Percentiles rank a stretch among this genome's conserved stretches.
These are phyloP conservation scores for Herpetospermum pedunculosum DNA, from an alignment of 306 rosid species.

Conservation along the genomic window DNA sequence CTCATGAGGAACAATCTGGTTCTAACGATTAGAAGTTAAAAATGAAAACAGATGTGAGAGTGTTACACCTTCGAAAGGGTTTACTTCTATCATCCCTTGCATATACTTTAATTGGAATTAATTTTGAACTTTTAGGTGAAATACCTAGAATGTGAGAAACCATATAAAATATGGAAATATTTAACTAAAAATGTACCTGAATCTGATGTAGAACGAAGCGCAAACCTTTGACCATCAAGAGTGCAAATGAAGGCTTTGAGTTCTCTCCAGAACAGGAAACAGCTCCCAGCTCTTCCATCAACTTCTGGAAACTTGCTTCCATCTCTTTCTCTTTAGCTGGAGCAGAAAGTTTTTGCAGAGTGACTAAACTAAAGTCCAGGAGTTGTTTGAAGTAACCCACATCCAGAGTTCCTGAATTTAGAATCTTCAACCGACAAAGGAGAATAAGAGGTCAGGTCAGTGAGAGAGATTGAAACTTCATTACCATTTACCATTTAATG, in stretches of 20 bases:
- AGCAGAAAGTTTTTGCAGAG: constrained; percentile 76
- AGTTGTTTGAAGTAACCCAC: constrained; percentile 67
- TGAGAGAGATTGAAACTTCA: background rate
- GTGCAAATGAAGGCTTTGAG: constrained; percentile 42
- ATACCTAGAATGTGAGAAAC: background rate
- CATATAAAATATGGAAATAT: background rate
- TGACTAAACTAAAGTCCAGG: constrained; percentile 62
- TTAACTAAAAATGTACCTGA: constrained; percentile 35
- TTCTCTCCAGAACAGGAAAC: constrained; percentile 43
- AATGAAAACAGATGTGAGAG: background rate
- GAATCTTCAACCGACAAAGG: constrained; percentile 34
- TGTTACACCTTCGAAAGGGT: background rate
- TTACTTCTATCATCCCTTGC: background rate
- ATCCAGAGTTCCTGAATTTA: constrained; percentile 66
- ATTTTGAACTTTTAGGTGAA: background rate
- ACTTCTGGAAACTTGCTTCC: constrained; percentile 38
- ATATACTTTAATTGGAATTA: background rate
- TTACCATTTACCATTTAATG: background rate
- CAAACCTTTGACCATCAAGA: constrained; percentile 71
- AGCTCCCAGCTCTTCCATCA: constrained; percentile 56
- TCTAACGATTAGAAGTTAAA: background rate
- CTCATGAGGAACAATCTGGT: background rate
- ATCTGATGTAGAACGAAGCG: constrained; percentile 82
- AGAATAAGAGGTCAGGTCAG: constrained; percentile 4
- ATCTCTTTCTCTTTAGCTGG: constrained; percentile 59